phyloP scores from a whole-genome alignment of 768 basidiomycete species.

The Tulasnella sp. region DNA sequence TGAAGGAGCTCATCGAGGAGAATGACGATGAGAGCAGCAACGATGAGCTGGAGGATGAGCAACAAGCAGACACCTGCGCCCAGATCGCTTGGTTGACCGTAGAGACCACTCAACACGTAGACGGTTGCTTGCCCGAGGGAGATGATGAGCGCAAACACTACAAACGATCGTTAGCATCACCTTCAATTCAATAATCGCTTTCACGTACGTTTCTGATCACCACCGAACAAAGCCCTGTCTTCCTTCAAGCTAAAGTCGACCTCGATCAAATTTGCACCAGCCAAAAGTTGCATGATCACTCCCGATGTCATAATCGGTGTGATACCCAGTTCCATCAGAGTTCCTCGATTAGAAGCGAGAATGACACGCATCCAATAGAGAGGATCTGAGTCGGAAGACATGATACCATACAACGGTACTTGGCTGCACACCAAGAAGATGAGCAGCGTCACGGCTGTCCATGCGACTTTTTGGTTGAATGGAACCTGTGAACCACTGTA shows the following conservation, averaged over 20 bases:
- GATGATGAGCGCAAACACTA: conserved; percentile 95
- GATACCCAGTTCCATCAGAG: conserved; percentile 98
- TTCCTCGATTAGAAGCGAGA: conserved; percentile 94
- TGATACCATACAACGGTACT: conserved; percentile 98
- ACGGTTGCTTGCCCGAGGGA: conserved; percentile 93
- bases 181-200: neutral
- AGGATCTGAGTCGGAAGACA: conserved; percentile 98
- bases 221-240: conserved; percentile 88
- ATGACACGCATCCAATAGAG: conserved; percentile 99
- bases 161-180: no score
- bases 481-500: conserved; percentile 49
- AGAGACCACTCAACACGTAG: conserved; percentile 92
- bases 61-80: conserved; percentile 95
- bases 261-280: conserved; percentile 94
- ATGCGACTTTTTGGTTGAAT: conserved; percentile 96
- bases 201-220: conserved; percentile 85
- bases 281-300: conserved; percentile 99
- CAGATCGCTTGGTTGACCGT: conserved; percentile 84
- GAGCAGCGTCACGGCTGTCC: conserved; percentile 97
- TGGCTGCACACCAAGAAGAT: conserved; percentile 99
- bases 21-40: conserved; percentile 90
- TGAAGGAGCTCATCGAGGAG: no score
- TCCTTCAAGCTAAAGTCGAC: conserved; percentile 97
- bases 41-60: conserved; percentile 89
- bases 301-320: conserved; percentile 95